phyloP scores from a whole-genome alignment of 2,329 filamentous ascomycete genomes.

The Aspergillus sp. region DNA sequence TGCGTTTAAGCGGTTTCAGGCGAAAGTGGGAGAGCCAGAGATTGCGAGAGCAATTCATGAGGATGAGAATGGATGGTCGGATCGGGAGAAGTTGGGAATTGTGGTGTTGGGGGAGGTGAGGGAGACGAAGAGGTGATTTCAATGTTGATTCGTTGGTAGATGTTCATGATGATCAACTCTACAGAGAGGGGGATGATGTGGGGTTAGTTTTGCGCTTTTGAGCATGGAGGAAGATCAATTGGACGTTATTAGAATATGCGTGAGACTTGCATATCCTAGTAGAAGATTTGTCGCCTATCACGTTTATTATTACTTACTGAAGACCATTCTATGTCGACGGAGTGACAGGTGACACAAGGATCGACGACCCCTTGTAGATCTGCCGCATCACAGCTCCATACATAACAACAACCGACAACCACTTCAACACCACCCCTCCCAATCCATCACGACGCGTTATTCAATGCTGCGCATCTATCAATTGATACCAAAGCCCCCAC shows the following conservation, averaged over 20 bases:
- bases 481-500: neutral
- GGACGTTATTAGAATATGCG: too few species aligned
- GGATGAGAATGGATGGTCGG: neutral
- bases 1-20: neutral
- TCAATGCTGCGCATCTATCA: neutral
- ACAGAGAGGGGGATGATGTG: neutral
- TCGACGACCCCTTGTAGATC: too few species aligned
- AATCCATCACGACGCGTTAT: neutral
- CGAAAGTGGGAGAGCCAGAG: neutral
- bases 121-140: neutral
- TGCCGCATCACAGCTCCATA: too few species aligned
- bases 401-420: neutral
- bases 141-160: too few species aligned
- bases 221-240: neutral
- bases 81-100: neutral
- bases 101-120: neutral
- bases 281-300: too few species aligned
- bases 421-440: neutral
- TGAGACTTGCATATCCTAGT: too few species aligned
- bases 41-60: neutral
- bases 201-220: neutral
- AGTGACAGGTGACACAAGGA: too few species aligned
- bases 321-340: too few species aligned
- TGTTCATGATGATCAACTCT: too few species aligned
- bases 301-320: too few species aligned